A percentile compares a stretch with the other conserved stretches of the same genome.
Conservation (phyloP, 2,329 filamentous ascomycete species). For the Ophiostoma perfectum region DNA sequence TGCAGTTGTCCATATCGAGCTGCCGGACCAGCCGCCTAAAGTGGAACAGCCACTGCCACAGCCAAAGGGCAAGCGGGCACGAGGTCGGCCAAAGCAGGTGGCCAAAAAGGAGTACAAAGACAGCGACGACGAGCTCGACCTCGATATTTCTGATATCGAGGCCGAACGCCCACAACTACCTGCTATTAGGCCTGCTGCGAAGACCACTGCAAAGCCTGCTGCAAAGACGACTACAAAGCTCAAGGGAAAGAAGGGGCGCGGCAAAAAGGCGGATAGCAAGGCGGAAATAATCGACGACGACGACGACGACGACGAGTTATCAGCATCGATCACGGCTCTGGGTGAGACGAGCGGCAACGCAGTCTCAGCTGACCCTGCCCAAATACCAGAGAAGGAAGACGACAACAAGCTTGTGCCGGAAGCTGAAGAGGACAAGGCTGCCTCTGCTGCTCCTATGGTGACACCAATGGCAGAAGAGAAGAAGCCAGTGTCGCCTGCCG, state of each 20-base stretch:
- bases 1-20: not conserved
- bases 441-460: not conserved
- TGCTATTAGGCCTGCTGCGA: not conserved
- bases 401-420: not conserved
- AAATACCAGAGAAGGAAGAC: not conserved
- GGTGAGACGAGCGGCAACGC: slow-evolving; percentile 18
- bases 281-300: slow-evolving; percentile 7
- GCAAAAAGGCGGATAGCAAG: slow-evolving; percentile 15
- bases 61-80: not conserved
- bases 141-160: not conserved
- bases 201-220: not conserved
- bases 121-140: not conserved
- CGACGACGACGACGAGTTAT: slow-evolving; percentile 12
- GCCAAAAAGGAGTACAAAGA: not conserved
- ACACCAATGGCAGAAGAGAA: not conserved
- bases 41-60: not conserved
- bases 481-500: not conserved
- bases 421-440: slow-evolving; percentile 9
- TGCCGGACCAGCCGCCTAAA: not conserved
- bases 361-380: not conserved
- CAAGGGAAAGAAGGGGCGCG: slow-evolving; percentile 3
- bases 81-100: slow-evolving; percentile 20
- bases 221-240: not conserved
- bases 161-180: not conserved
- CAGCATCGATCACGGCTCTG: not conserved